Evolutionary conservation across 2,329 filamentous ascomycete genomes (phyloP).

Genomic region (Penicillium thymicola): DNA sequence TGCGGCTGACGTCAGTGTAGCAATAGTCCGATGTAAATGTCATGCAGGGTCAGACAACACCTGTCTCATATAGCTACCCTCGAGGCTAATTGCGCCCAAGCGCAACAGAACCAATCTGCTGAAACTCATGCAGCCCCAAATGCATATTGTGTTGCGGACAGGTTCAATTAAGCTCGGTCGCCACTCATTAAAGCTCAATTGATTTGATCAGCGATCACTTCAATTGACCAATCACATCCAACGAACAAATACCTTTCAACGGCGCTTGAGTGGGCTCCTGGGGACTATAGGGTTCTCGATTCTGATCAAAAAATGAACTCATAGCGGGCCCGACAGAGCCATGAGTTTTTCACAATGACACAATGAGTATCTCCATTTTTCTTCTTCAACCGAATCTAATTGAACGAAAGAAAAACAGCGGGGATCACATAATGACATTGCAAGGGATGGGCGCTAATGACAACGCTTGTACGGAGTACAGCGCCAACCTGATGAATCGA

Average conservation of each 20-base stretch:
- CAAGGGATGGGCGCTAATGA: constrained; percentile 2
- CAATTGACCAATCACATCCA: background rate
- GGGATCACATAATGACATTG: background rate
- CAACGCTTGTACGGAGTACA: background rate
- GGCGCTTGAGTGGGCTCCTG: background rate
- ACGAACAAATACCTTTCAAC: too few relatives aligned
- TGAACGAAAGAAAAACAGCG: background rate
- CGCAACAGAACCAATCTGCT: background rate
- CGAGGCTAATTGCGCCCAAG: background rate
- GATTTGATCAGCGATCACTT: background rate
- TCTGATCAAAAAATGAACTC: background rate
- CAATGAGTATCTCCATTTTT: background rate
- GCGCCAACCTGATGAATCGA: background rate
- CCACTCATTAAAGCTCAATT: background rate
- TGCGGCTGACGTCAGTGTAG: constrained; percentile 2
- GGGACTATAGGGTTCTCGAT: background rate
- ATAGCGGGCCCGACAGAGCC: background rate
- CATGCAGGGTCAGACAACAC: background rate
- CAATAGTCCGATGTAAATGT: constrained; percentile 1
- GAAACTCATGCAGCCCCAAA: background rate
- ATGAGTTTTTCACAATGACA: background rate
- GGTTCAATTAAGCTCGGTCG: background rate
- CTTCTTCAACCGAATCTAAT: background rate
- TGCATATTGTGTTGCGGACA: background rate
- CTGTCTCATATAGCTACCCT: background rate